These are phyloP conservation scores for Aspergillus hiratsukae DNA, from an alignment of 2,329 filamentous ascomycete species.

Conservation along the genomic window DNA sequence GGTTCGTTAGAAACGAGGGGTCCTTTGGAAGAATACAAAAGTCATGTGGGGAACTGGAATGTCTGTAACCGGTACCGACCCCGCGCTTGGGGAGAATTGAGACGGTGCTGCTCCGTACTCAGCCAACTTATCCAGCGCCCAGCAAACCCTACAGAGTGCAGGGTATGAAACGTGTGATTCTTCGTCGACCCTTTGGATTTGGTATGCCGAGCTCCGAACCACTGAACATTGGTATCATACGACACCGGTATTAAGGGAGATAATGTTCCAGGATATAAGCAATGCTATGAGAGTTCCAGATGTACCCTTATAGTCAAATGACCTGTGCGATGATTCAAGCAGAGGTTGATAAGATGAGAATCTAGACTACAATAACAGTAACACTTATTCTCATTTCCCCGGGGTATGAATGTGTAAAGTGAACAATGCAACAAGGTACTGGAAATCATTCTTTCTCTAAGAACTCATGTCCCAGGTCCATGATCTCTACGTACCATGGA, in stretches of 20 bases:
- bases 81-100: background rate
- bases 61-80: background rate
- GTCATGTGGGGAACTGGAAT: background rate
- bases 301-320: background rate
- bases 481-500: background rate
- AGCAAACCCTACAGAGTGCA: background rate
- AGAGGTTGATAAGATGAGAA: background rate
- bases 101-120: background rate
- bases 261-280: background rate
- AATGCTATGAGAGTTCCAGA: background rate
- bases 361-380: background rate
- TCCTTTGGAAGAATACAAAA: background rate
- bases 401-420: background rate
- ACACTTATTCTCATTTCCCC: background rate
- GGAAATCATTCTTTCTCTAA: background rate
- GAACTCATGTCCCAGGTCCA: background rate
- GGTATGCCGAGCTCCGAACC: background rate
- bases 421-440: background rate
- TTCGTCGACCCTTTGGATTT: background rate
- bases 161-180: background rate
- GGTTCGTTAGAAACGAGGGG: background rate
- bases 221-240: background rate
- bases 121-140: background rate
- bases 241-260: background rate
- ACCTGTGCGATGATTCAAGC: background rate